Conservation (phyloP, 331 rosid species). For the Acacia pycnantha region DNA sequence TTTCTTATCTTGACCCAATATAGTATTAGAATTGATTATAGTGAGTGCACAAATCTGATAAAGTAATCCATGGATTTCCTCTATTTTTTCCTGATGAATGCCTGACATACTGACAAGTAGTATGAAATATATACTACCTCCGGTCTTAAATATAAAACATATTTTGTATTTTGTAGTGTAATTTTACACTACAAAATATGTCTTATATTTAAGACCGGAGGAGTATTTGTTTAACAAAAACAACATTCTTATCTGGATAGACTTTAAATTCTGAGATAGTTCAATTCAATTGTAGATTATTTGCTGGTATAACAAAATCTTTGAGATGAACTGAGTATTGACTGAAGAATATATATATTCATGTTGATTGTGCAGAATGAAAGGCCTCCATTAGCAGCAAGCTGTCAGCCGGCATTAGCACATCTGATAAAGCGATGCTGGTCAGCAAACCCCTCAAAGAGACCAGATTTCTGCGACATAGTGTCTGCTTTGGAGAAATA, state of each 20-base stretch:
- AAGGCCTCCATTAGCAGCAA: slow-evolving; percentile 81
- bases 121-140: neutral
- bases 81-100: neutral
- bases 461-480: slow-evolving; percentile 83
- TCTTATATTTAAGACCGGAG: no score
- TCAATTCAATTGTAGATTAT: neutral
- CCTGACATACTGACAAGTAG: neutral
- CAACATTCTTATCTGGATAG: neutral
- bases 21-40: neutral
- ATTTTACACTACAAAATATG: no score
- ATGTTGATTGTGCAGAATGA: slow-evolving; percentile 57
- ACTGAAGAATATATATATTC: neutral
- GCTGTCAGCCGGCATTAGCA: slow-evolving; percentile 79
- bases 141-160: no score
- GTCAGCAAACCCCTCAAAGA: slow-evolving; percentile 82
- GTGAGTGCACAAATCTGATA: neutral
- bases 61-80: slow-evolving; percentile 6
- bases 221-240: neutral
- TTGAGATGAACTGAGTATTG: neutral
- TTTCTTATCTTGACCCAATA: neutral
- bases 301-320: neutral
- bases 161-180: no score
- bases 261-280: neutral
- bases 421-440: slow-evolving; percentile 83
- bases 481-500: slow-evolving; percentile 72